Conservation (phyloP, 148 eudicot genomes). For the Rhododendron mucronatum region DNA sequence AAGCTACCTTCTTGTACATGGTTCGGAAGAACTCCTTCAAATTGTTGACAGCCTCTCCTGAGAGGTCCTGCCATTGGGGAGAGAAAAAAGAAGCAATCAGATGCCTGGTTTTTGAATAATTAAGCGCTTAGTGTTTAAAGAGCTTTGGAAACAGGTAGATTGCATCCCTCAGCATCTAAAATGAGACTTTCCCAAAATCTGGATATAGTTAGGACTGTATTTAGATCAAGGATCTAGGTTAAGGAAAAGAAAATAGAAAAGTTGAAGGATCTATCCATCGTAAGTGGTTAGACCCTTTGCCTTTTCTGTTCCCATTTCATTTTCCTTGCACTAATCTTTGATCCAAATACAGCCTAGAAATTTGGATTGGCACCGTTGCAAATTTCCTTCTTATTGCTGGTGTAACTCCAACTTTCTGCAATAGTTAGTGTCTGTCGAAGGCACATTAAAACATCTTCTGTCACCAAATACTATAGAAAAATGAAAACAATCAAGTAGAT, state of each 20-base stretch:
- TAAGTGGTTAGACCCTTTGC: not conserved
- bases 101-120: not conserved
- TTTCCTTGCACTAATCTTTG: not conserved
- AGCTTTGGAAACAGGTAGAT: not conserved
- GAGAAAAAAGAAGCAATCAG: not conserved
- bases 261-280: not conserved
- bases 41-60: slow-evolving; percentile 66
- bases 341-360: not conserved
- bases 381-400: not conserved
- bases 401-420: not conserved
- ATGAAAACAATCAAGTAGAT: not conserved
- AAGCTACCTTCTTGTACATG: slow-evolving; percentile 69
- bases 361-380: not conserved
- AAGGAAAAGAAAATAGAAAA: not conserved
- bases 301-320: not conserved
- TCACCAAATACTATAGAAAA: not conserved
- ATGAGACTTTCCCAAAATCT: not conserved
- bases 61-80: slow-evolving; percentile 57
- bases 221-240: not conserved
- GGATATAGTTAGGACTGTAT: not conserved
- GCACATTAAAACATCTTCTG: not conserved
- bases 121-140: not conserved
- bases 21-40: slow-evolving; percentile 68
- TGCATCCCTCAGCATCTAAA: not conserved
- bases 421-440: not conserved